Evolutionary conservation across 352 stramenopile genomes (phyloP).

Genomic region (Pythium monospermum): DNA sequence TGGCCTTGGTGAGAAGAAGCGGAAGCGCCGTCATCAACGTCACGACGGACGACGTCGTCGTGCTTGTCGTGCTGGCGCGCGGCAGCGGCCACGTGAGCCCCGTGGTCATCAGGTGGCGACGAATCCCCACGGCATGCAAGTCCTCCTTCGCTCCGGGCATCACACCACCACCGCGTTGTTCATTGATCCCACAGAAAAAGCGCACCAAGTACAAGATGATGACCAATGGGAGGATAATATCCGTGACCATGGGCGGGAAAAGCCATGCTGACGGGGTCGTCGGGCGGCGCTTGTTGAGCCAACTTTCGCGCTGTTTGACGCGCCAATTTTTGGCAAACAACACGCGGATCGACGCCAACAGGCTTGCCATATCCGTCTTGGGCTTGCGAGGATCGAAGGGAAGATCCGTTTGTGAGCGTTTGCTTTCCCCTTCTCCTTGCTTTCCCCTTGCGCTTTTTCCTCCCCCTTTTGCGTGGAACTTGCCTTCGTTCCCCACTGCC

Average conservation of each 20-base stretch:
- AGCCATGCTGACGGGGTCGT: conserved; percentile 39
- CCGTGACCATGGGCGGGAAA: conserved; percentile 59
- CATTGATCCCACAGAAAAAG: conserved; percentile 54
- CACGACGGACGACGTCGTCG: conserved; percentile 22
- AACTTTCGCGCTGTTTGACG: conserved; percentile 73
- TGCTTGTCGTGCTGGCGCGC: background rate
- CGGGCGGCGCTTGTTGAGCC: conserved; percentile 42
- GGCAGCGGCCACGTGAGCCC: background rate
- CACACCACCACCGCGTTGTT: conserved; percentile 7
- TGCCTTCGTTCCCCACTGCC: too few species aligned
- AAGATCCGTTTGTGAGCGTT: background rate
- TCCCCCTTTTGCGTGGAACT: too few species aligned
- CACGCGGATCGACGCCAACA: conserved; percentile 30
- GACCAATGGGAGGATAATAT: conserved; percentile 61
- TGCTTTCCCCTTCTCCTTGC: too few species aligned
- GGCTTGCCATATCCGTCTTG: conserved; percentile 11
- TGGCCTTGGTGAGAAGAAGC: conserved; percentile 44
- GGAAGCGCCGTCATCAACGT: conserved; percentile 50
- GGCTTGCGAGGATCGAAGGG: too few species aligned
- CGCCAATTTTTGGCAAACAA: conserved; percentile 84
- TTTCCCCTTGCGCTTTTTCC: too few species aligned
- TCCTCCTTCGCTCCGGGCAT: background rate
- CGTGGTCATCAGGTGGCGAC: background rate
- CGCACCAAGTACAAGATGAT: conserved; percentile 57
- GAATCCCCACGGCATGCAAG: background rate